Evolutionary conservation across 768 basidiomycete species (phyloP).

Genomic region (Xerocomus brunneocitrinus): DNA sequence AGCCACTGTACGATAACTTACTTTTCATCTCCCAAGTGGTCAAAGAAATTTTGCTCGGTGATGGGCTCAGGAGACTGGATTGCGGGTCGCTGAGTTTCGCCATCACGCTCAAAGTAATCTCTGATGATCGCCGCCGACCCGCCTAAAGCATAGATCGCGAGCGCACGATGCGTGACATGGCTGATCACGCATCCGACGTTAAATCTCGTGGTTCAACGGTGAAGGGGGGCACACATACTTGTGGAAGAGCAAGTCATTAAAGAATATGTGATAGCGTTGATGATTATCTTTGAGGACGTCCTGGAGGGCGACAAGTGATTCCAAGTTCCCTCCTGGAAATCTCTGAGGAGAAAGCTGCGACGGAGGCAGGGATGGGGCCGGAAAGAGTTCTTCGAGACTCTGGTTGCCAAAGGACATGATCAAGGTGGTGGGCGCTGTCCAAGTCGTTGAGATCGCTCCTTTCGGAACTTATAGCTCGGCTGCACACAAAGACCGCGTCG

Average conservation of each 20-base stretch:
- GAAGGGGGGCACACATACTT: slow-evolving; percentile 36
- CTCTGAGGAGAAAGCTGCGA: slow-evolving; percentile 25
- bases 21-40: slow-evolving; percentile 26
- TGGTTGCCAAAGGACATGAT: slow-evolving; percentile 13
- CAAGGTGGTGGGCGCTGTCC: neutral
- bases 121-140: slow-evolving; percentile 20
- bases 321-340: slow-evolving; percentile 21
- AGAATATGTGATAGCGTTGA: slow-evolving; percentile 44
- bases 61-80: slow-evolving; percentile 24
- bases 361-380: slow-evolving; percentile 23
- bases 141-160: slow-evolving; percentile 28
- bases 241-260: slow-evolving; percentile 44
- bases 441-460: neutral
- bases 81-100: slow-evolving; percentile 17
- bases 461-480: neutral
- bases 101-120: slow-evolving; percentile 25
- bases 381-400: slow-evolving; percentile 21
- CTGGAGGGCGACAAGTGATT: slow-evolving; percentile 21
- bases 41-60: slow-evolving; percentile 20
- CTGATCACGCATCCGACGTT: slow-evolving; percentile 6
- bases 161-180: slow-evolving; percentile 27
- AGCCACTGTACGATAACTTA: slow-evolving; percentile 1
- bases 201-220: too few species aligned
- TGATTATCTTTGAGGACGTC: slow-evolving; percentile 47
- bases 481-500: neutral